Conservation (phyloP, 2,329 filamentous ascomycete genomes). For the Cladobotryum mycophilum region DNA sequence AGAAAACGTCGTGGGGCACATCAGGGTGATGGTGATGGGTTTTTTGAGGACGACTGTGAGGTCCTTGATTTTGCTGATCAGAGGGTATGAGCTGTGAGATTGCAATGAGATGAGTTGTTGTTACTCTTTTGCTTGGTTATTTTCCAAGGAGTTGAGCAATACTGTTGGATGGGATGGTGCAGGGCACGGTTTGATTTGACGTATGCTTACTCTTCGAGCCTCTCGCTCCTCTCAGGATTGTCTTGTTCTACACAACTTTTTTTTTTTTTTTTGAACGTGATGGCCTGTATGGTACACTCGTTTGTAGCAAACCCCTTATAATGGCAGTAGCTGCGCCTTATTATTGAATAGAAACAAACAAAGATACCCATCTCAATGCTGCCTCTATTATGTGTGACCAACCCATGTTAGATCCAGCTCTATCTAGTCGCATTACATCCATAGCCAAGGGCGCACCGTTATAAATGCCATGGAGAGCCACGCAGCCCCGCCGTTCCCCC, state of each 20-base stretch:
- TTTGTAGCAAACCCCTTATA: conserved; percentile 19
- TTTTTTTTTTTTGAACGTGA: conserved; percentile 20
- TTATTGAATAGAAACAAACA: conserved; percentile 28
- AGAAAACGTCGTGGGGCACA: conserved; percentile 56
- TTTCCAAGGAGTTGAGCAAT: conserved; percentile 8
- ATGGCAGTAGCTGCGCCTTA: conserved; percentile 12
- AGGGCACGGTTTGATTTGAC: conserved; percentile 7
- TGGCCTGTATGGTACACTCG: conserved; percentile 17
- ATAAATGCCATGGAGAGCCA: background rate
- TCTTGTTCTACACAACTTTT: conserved; percentile 18
- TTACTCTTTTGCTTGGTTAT: conserved; percentile 10
- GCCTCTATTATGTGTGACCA: conserved; percentile 12
- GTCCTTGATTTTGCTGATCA: conserved; percentile 81
- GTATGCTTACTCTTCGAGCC: conserved; percentile 11
- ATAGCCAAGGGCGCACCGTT: background rate
- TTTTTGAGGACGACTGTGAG: conserved; percentile 91
- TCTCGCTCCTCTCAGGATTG: conserved; percentile 15
- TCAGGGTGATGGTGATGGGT: conserved; percentile 60
- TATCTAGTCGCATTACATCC: background rate
- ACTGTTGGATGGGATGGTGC: conserved; percentile 6
- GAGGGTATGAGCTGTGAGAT: conserved; percentile 42
- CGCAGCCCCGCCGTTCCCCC: too few relatives aligned
- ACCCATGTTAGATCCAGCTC: background rate
- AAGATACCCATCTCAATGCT: conserved; percentile 27
- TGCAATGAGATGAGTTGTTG: background rate